Evolutionary conservation across 305 asterid species (phyloP), one percentile per base, ranked within the genome.

Genomic region (Fraxinus dipetala): DNA sequence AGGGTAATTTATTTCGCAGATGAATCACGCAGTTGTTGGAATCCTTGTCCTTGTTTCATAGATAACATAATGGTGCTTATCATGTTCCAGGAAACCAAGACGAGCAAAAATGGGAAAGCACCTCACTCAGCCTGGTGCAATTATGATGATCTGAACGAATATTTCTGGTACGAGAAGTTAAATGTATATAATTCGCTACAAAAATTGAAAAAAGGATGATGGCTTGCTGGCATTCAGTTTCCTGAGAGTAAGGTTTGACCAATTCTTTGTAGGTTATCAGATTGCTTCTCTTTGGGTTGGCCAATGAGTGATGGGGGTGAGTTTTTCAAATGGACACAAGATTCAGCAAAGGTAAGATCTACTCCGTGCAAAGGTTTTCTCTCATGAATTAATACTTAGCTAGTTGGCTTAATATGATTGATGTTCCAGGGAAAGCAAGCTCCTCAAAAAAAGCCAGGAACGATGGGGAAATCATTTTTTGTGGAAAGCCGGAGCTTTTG

Each of bases 301-400:
- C 99, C 99, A 51, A 96, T 96, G 99, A 91, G 97, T 69, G 98
- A 92, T 88, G 97, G 92, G 86, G 97, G 95, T 79, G 97, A 96
- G 56, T 93, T 96, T 90, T 96, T 96, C 89, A 95, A 93, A 87
- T 90, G 98, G 79, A 86, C 90, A 59, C 91, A 90, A 81, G 90
- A 87, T 56, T 81, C 63, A 59, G 85, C 86, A 48, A 79, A 93
- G 91, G 99, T 95, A 85, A 74, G 36, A 78, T 72, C 84, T 80
- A 35, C 84, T 83, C 70, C 10, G 1, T 40, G 56, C 51, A 48
- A 51, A 43, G 80, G 79, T 74, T 79, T 72, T 28, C 83, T 38
- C 16, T 63, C 73, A 74, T 77, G 77, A 76, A 56, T 70, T 82
- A 77, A 79, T 22, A 31, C 26, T 69, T 78, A 78, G 45, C 84